These are phyloP conservation scores for Anisodus tanguticus DNA, from an alignment of 257 asterid genomes.

Conservation along the genomic window DNA sequence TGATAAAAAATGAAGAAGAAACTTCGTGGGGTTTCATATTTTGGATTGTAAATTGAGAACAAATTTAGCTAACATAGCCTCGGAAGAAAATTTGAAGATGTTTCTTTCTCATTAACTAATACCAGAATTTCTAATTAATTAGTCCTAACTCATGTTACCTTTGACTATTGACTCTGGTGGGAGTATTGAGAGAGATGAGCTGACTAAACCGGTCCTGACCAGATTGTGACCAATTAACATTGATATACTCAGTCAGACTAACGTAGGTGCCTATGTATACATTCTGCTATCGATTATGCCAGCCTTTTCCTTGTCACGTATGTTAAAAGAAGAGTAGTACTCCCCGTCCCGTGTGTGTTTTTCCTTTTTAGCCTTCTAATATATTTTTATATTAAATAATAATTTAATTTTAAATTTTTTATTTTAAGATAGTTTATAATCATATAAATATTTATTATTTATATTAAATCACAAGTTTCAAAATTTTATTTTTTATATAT, in stretches of 20 bases:
- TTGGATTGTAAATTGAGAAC: neutral
- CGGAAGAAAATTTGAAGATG: neutral
- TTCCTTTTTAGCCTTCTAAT: too few species aligned
- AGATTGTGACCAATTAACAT: neutral
- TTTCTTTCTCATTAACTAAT: neutral
- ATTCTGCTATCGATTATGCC: neutral
- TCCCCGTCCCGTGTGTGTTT: too few species aligned
- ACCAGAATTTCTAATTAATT: neutral
- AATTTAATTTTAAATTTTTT: too few species aligned
- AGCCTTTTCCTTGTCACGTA: neutral
- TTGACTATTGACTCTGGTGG: slow-evolving; percentile 1
- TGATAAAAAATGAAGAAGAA: neutral
- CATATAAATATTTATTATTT: too few species aligned
- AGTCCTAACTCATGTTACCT: neutral
- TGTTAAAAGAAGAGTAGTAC: neutral
- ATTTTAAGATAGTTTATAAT: too few species aligned
- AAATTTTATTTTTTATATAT: too few species aligned
- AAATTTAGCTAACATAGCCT: neutral
- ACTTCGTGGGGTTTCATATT: neutral
- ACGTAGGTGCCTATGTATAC: neutral
- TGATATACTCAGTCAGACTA: neutral
- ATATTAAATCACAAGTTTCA: too few species aligned
- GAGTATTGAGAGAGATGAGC: neutral
- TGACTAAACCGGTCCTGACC: neutral
- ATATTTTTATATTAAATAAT: too few species aligned